Evolutionary conservation across 495 filamentous ascomycete species (phyloP).

Genomic region (Ascobolus immersus): DNA sequence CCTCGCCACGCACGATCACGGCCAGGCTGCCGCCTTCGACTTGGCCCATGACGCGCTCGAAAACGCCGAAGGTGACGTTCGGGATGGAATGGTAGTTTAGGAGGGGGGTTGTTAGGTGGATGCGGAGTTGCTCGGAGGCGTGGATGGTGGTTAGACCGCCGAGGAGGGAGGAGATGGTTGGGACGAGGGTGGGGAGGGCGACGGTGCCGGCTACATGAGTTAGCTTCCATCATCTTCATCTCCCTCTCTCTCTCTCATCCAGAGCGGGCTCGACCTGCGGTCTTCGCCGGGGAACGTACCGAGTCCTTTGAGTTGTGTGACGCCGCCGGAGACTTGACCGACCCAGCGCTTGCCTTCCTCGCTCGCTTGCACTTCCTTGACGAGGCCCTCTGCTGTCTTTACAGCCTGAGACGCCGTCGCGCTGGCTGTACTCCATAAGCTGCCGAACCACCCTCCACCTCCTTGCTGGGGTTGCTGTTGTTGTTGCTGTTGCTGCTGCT

Average conservation of each 20-base stretch:
- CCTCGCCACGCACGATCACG: conserved; percentile 78
- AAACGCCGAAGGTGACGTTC: conserved; percentile 74
- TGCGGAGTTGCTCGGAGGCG: conserved; percentile 88
- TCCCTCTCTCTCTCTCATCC: too few species aligned
- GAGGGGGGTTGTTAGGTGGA: conserved; percentile 91
- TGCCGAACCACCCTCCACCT: conserved; percentile 78
- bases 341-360: conserved; percentile 94
- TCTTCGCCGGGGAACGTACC: neutral
- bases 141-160: conserved; percentile 91
- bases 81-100: conserved; percentile 84
- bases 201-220: too few species aligned
- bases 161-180: conserved; percentile 82
- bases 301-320: neutral
- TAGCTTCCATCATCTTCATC: too few species aligned
- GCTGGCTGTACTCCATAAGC: conserved; percentile 32
- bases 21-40: conserved; percentile 95
- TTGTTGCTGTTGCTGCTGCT: conserved; percentile 12
- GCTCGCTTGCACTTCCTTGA: conserved; percentile 85
- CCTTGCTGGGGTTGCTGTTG: conserved; percentile 20
- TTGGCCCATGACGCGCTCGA: conserved; percentile 91
- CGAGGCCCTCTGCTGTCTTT: conserved; percentile 78
- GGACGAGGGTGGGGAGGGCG: conserved; percentile 70
- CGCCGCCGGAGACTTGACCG: conserved; percentile 65
- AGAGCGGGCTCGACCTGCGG: neutral
- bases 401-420: conserved; percentile 51